Base-by-base conservation (phyloP, 2,329 filamentous ascomycete species). In the Sclerotinia subarctica region DNA sequence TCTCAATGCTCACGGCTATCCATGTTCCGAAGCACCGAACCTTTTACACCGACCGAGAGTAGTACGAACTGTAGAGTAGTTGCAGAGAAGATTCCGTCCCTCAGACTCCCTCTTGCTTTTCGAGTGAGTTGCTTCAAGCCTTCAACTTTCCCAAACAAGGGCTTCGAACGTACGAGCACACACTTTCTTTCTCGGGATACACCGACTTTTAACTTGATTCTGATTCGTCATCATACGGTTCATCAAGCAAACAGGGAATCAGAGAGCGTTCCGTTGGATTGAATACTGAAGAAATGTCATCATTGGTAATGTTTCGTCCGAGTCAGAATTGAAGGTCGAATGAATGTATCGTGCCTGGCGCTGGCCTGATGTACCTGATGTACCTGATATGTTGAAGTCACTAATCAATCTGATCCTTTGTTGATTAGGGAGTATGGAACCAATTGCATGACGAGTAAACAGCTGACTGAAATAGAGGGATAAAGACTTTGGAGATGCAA, bases 211-310 rank as follows among this genome's bases (percentile, higher is more conserved):
- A 24, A 24, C 13, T 35, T 24, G 58, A 24, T 49, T 32, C 58
- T 49, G 44, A 60, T 60, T 60, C 58, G 58, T 60, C 58, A 60
- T 60, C 44, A 49, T 47, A 60, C 58, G 58, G 29, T 24, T 60
- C 7, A 35, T 49, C 26, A 47, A 35, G 49, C 44, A 24, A 26
- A 19, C 35, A 26, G 15, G 54, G 35, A 58, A 10, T 24, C 13
- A 13, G 35, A 24, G 19, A 58, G 11, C 15, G 6, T 38, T 17
- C 35, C 53, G 11, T 24, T 5, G 7, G n/a, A 26, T 42, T 17
- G 54, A 24, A 42, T 2, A n/a, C 17, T 42, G 38, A 42, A n/a
- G 53, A 13, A 15, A 21, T 15, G 53, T 15, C 26, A n/a, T 56
- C 35, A 56, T 56, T 56, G 29, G 53, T n/a, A 56, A 56, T 35